Conservation (phyloP, 1,284 basidiomycete species). For the Malassezia japonica region DNA sequence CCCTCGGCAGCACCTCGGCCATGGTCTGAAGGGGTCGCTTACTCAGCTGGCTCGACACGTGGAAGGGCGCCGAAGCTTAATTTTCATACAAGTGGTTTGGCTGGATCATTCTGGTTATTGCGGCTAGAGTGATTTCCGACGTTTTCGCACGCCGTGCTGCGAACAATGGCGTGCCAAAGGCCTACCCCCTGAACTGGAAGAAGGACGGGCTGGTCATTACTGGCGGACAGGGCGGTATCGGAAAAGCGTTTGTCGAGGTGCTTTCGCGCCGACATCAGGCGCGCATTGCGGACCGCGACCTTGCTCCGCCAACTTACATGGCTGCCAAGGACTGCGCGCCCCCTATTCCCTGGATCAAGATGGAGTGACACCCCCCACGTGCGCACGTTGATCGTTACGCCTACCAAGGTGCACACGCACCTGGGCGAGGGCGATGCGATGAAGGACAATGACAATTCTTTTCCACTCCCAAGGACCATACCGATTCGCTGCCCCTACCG, state of each 20-base stretch:
- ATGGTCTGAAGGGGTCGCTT: not conserved
- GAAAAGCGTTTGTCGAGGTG: constrained; percentile 37
- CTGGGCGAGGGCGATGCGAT: constrained; percentile 42
- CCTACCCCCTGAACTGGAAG: constrained; percentile 31
- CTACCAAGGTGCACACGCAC: constrained; percentile 45
- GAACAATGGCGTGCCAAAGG: constrained; percentile 30
- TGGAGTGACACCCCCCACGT: constrained; percentile 36
- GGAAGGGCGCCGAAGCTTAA: not conserved
- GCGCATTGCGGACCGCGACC: constrained; percentile 39
- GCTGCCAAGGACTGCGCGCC: constrained; percentile 29
- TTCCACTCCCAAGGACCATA: too few relatives aligned
- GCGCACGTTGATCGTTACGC: constrained; percentile 37
- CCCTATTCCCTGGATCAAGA: constrained; percentile 41
- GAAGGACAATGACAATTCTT: constrained; percentile 37
- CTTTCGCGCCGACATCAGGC: constrained; percentile 31
- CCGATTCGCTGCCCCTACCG: too few relatives aligned
- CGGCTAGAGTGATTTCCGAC: constrained; percentile 27
- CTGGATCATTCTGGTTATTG: constrained; percentile 23
- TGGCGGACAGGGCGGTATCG: constrained; percentile 43
- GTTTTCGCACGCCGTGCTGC: constrained; percentile 24
- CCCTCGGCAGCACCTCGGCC: constrained; percentile 5
- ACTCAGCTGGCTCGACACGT: not conserved
- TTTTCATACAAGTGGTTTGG: constrained; percentile 21
- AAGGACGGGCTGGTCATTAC: constrained; percentile 43
- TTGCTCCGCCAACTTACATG: constrained; percentile 34